Base-by-base conservation (phyloP, 495 filamentous ascomycete genomes). In the Hypoxylon rickii region DNA sequence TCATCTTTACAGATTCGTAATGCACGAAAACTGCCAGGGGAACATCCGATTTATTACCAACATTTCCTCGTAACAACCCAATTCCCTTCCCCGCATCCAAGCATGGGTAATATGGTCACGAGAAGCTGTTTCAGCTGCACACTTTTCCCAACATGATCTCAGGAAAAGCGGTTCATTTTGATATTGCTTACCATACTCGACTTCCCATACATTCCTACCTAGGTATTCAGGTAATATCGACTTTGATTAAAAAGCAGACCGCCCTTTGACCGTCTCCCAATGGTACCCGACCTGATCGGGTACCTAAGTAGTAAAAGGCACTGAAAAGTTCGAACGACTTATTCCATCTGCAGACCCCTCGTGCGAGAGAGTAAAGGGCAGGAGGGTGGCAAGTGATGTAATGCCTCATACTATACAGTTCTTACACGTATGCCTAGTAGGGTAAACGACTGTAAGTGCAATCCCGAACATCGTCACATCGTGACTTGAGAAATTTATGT, bases 171-270 rank as follows among this genome's bases (percentile, higher is more conserved):
- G 31, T 29, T 49, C 45, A 26, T 33, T 18, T 44, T 37, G 22
- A 55, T 55, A 55, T 51, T 46, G 51, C 41, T 51, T 55, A 55
- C 41, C 51, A 41, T 61, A 50, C 51, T 16, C 16, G 11, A 7
- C 24, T 13, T 55, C 32, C 24, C 40, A 34, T 33, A 42, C 19
- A 47, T n/a, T n/a, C n/a, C n/a, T n/a, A n/a, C n/a, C n/a, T n/a
- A n/a, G n/a, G n/a, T n/a, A n/a, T n/a, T n/a, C n/a, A n/a, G n/a
- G n/a, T 44, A 34, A 43, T 49, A 32, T 51, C 50, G 7, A 37
- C n/a, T 38, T 55, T 61, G 44, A 55, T 55, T 61, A 55, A 50
- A 39, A 26, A 44, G 7, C 50, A 52, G 57, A 61, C 57, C 57
- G 57, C 50, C 40, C 50, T 61, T 61, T 61, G 21, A 21, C 13